These are phyloP conservation scores for Trichoderma breve DNA, from an alignment of 2,329 filamentous ascomycete genomes.

Conservation along the genomic window DNA sequence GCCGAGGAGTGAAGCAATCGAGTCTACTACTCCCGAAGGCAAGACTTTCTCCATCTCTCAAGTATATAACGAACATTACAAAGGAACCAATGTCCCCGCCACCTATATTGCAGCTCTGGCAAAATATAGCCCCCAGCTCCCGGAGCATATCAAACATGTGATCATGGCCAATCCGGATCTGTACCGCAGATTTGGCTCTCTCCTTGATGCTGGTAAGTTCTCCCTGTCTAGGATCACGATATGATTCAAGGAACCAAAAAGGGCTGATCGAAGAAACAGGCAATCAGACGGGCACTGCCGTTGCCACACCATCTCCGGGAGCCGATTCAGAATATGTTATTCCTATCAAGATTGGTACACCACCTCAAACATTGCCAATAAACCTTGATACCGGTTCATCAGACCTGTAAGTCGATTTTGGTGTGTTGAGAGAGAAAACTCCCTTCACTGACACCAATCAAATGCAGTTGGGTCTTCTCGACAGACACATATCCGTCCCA, in stretches of 20 bases:
- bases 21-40: not conserved
- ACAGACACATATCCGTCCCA: slow-evolving; percentile 49
- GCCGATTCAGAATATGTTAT: slow-evolving; percentile 58
- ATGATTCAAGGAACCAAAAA: too few relatives aligned
- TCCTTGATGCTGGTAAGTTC: slow-evolving; percentile 14
- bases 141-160: slow-evolving; percentile 29
- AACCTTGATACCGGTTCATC: slow-evolving; percentile 66
- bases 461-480: slow-evolving; percentile 66
- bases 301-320: slow-evolving; percentile 32
- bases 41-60: slow-evolving; percentile 32
- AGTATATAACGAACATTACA: slow-evolving; percentile 36
- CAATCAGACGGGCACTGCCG: slow-evolving; percentile 26
- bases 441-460: slow-evolving; percentile 27
- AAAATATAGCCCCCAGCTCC: slow-evolving; percentile 38
- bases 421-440: not conserved
- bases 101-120: slow-evolving; percentile 34
- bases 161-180: slow-evolving; percentile 26
- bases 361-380: slow-evolving; percentile 56
- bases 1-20: not conserved
- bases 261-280: slow-evolving; percentile 8
- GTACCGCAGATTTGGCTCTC: slow-evolving; percentile 26
- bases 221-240: not conserved
- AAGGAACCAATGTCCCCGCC: slow-evolving; percentile 32
- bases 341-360: slow-evolving; percentile 61
- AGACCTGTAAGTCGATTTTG: slow-evolving; percentile 41